A percentile compares a stretch with the other conserved stretches of the same genome.
These are phyloP conservation scores for Aspergillus piperis DNA, from an alignment of 2,329 filamentous ascomycete species.

Conservation along the genomic window DNA sequence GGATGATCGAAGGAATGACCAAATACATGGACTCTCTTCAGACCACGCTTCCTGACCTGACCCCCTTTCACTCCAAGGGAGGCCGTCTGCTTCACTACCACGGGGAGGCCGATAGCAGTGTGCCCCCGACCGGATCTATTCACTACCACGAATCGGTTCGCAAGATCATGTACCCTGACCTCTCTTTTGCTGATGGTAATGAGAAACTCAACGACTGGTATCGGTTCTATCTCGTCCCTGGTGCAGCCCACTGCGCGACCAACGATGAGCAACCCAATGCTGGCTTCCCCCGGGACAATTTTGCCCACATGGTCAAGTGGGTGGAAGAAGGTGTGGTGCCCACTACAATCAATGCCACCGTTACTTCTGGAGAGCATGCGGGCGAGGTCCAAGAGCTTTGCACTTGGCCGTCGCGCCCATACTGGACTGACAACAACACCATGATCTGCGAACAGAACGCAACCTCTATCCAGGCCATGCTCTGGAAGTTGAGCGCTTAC, in stretches of 20 bases:
- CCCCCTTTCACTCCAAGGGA: background rate
- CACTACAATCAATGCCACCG: background rate
- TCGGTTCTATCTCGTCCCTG: background rate
- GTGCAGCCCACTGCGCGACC: background rate
- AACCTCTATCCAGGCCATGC: background rate
- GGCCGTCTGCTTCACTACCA: conserved; percentile 2
- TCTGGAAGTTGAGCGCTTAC: background rate
- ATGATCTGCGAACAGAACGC: conserved; percentile 1
- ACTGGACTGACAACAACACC: conserved; percentile 1
- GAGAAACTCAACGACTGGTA: background rate
- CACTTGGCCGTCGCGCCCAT: conserved; percentile 1
- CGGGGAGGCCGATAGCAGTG: background rate
- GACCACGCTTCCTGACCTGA: background rate
- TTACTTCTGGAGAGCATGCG: background rate
- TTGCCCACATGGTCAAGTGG: background rate
- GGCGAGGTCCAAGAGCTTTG: background rate
- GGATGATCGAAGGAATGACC: conserved; percentile 1
- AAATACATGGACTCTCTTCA: background rate
- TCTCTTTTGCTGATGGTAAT: background rate
- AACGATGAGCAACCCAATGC: conserved; percentile 3
- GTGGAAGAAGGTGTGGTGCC: background rate
- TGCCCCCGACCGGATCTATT: background rate
- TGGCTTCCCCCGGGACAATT: background rate
- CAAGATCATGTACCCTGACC: background rate
- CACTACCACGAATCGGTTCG: conserved; percentile 1